These are phyloP conservation scores for Immersiporthe knoxdaviesiana DNA, from an alignment of 2,329 filamentous ascomycete species.

Conservation along the genomic window DNA sequence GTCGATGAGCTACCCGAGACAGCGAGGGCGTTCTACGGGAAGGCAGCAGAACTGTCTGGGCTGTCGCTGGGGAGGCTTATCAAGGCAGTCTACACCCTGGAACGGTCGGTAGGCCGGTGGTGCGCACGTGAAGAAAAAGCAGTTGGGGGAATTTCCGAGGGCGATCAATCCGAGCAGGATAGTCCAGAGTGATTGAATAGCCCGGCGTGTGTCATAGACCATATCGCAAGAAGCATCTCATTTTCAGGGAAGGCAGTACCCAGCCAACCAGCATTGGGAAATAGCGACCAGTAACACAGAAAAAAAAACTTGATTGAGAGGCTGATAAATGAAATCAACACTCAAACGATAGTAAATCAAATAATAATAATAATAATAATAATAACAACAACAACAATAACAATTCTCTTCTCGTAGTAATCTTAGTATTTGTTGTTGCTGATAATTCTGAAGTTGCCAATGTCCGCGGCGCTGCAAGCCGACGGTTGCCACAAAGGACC, in stretches of 20 bases:
- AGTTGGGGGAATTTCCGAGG: not conserved
- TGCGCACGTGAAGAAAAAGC: constrained; percentile 35
- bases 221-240: not conserved
- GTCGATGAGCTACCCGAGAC: constrained; percentile 47
- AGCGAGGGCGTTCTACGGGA: constrained; percentile 47
- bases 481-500: constrained; percentile 6
- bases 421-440: not conserved
- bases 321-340: not conserved
- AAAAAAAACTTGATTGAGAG: not conserved
- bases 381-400: no score
- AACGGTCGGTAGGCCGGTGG: constrained; percentile 43
- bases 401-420: not conserved
- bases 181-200: not conserved
- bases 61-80: constrained; percentile 42
- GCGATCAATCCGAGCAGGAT: constrained; percentile 22
- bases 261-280: not conserved
- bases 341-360: not conserved
- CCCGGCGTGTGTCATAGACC: not conserved
- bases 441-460: not conserved
- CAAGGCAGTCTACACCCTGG: constrained; percentile 42
- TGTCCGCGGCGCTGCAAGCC: not conserved
- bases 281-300: not conserved
- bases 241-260: not conserved
- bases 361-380: no score
- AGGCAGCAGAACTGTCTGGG: constrained; percentile 45